Evolutionary conservation across 179 eudicot species (phyloP).

Genomic region (Drosera spatulata): DNA sequence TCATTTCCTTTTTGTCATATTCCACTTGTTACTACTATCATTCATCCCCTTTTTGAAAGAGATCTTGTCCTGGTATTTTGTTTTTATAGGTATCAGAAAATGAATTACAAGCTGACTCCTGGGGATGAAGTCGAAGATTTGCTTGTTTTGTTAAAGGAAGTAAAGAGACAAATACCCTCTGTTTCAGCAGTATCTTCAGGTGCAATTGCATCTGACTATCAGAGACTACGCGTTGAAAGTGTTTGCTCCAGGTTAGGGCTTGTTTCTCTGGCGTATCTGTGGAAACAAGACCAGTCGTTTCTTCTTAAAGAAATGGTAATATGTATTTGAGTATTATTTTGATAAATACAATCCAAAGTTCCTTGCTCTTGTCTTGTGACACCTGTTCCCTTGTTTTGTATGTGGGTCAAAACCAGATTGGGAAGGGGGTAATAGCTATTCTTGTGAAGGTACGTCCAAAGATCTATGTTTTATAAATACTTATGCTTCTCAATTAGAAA

Average conservation of each 20-base stretch:
- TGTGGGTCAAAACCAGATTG: conserved; percentile 35
- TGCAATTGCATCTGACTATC: conserved; percentile 98
- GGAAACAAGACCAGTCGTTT: conserved; percentile 86
- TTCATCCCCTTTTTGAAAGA: no score
- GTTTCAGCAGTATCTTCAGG: conserved; percentile 88
- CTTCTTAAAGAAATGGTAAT: conserved; percentile 86
- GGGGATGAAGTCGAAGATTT: conserved; percentile 99
- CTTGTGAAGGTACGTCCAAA: conserved; percentile 57
- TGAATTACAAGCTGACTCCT: conserved; percentile 70
- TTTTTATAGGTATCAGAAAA: conserved; percentile 55
- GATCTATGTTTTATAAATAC: background rate
- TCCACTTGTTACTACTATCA: no score
- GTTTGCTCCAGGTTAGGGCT: conserved; percentile 93
- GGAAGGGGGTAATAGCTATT: conserved; percentile 57
- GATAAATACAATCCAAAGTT: background rate
- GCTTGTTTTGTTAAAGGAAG: conserved; percentile 68
- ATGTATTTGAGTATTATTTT: background rate
- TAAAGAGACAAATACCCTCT: conserved; percentile 71
- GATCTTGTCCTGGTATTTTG: conserved; percentile 7
- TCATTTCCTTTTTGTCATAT: no score
- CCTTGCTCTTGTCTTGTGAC: conserved; percentile 1
- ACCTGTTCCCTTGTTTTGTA: conserved; percentile 14
- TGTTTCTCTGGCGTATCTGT: conserved; percentile 85
- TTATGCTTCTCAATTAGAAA: background rate
- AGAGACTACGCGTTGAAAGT: conserved; percentile 91